A percentile compares a stretch with the other conserved stretches of the same genome.
Conservation (phyloP, 2,329 filamentous ascomycete species). For the Talaromyces verruculosus region DNA sequence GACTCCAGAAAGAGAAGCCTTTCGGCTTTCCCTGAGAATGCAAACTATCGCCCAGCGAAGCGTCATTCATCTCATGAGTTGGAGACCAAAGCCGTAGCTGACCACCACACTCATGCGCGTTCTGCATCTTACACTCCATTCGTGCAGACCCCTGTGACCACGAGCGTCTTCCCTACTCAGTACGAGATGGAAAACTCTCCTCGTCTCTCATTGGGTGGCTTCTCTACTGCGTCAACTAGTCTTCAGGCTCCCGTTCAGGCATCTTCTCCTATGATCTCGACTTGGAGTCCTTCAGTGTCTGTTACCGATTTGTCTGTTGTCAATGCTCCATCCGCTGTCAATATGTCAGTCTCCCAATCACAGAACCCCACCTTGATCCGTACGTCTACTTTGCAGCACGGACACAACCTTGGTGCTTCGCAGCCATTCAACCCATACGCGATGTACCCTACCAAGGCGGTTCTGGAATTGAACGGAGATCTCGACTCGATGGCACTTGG, state of each 20-base stretch:
- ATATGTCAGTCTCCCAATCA: slow-evolving; percentile 44
- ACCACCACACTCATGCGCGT: slow-evolving; percentile 55
- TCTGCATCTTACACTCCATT: slow-evolving; percentile 54
- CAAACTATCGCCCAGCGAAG: slow-evolving; percentile 51
- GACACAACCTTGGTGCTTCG: slow-evolving; percentile 48
- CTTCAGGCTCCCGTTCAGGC: slow-evolving; percentile 48
- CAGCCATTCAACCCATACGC: slow-evolving; percentile 73
- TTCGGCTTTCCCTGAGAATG: slow-evolving; percentile 52
- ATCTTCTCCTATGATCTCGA: slow-evolving; percentile 50
- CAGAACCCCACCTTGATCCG: slow-evolving; percentile 63
- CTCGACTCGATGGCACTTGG: slow-evolving; percentile 77
- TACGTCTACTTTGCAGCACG: slow-evolving; percentile 65
- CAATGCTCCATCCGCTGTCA: slow-evolving; percentile 38
- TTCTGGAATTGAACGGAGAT: slow-evolving; percentile 81
- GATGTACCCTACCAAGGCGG: slow-evolving; percentile 79
- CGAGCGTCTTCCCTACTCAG: slow-evolving; percentile 41
- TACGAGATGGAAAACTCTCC: slow-evolving; percentile 42
- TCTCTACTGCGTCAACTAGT: slow-evolving; percentile 40
- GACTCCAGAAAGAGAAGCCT: slow-evolving; percentile 59
- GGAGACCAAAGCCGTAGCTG: slow-evolving; percentile 51
- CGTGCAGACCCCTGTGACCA: slow-evolving; percentile 49
- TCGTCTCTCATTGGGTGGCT: slow-evolving; percentile 44
- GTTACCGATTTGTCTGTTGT: slow-evolving; percentile 46
- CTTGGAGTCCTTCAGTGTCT: slow-evolving; percentile 51
- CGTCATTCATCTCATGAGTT: slow-evolving; percentile 49